A percentile compares a stretch with the other conserved stretches of the same genome.
Conservation (phyloP, 2,329 filamentous ascomycete species). For the Botrytis galanthina region DNA sequence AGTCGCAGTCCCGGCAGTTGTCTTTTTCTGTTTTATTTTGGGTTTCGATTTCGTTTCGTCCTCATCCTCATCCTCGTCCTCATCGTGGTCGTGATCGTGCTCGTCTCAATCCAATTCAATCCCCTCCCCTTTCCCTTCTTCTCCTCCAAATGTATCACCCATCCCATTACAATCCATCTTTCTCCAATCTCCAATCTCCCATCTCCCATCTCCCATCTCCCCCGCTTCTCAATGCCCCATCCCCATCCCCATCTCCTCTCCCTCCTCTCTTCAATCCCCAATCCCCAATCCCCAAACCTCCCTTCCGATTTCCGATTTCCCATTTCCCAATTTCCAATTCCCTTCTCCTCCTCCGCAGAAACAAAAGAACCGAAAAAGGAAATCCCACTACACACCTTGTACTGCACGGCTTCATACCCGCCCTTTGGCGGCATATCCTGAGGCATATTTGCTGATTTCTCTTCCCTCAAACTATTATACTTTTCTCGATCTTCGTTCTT, state of each 20-base stretch:
- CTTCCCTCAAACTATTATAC: background rate
- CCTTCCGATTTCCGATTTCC: too few species aligned
- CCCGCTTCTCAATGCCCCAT: too few species aligned
- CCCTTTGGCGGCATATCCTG: constrained; percentile 96
- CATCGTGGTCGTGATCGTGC: background rate
- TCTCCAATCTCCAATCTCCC: background rate
- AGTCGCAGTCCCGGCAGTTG: background rate
- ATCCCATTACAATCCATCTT: background rate
- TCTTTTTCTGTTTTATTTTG: background rate
- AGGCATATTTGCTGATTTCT: constrained; percentile 64
- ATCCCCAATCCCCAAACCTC: background rate
- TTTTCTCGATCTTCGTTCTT: background rate
- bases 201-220: background rate
- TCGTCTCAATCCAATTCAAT: constrained; percentile 12
- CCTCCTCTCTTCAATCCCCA: background rate
- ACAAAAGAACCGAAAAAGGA: background rate
- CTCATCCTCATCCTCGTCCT: background rate
- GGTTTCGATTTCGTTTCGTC: background rate
- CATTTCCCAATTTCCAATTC: too few species aligned
- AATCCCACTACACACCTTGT: constrained; percentile 65
- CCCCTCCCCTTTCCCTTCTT: background rate
- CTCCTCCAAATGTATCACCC: background rate
- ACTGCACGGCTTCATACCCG: constrained; percentile 95
- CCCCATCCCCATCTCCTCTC: too few species aligned
- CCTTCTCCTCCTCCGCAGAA: background rate